Evolutionary conservation across 1,284 basidiomycete species (phyloP).

Genomic region (Inonotus obliquus): DNA sequence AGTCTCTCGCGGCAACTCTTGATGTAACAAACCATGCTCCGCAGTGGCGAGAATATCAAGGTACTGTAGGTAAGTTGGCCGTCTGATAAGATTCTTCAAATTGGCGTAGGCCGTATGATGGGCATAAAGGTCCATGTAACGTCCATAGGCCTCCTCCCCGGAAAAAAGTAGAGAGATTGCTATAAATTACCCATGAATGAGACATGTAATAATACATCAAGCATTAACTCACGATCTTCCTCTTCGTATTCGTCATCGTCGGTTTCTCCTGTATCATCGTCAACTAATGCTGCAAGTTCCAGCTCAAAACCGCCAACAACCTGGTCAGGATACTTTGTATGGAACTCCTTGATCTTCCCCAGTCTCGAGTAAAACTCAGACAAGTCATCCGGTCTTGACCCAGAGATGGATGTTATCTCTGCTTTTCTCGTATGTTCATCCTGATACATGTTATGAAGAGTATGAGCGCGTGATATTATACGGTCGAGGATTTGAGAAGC

Average conservation of each 20-base stretch:
- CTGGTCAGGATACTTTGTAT: constrained; percentile 90
- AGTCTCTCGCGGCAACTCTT: constrained; percentile 70
- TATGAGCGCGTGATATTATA: constrained; percentile 63
- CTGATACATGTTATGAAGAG: constrained; percentile 68
- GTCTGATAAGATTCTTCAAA: constrained; percentile 75
- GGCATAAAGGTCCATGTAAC: constrained; percentile 90
- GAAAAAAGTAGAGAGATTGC: constrained; percentile 88
- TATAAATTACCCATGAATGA: constrained; percentile 30
- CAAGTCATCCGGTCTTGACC: constrained; percentile 60
- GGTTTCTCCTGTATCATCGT: constrained; percentile 65
- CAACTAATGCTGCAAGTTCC: constrained; percentile 76
- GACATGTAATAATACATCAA: neutral
- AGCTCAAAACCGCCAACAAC: constrained; percentile 74
- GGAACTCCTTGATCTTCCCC: constrained; percentile 92
- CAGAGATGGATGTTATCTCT: constrained; percentile 61
- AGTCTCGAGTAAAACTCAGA: constrained; percentile 94
- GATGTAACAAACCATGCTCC: constrained; percentile 54
- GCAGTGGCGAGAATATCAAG: constrained; percentile 74
- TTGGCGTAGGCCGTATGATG: constrained; percentile 91
- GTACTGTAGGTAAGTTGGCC: constrained; percentile 87
- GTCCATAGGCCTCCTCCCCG: constrained; percentile 93
- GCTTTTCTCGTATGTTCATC: constrained; percentile 63
- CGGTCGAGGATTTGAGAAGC: constrained; percentile 83
- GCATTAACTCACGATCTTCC: constrained; percentile 67
- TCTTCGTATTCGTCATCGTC: constrained; percentile 71